phyloP scores from a whole-genome alignment of 2,329 filamentous ascomycete genomes.

The Escovopsis sp. region DNA sequence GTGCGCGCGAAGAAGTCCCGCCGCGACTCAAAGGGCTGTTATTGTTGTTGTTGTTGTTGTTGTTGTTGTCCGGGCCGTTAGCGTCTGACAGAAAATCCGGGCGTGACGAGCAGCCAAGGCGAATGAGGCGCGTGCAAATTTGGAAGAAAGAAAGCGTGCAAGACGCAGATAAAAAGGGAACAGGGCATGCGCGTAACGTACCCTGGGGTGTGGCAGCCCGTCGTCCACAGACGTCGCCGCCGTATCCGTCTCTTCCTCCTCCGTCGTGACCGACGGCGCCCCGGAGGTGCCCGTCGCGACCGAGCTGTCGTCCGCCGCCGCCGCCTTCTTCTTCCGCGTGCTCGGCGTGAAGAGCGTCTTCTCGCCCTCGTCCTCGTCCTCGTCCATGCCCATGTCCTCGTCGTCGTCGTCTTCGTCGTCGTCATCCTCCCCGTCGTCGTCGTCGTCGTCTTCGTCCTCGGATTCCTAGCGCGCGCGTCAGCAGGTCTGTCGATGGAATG shows the following conservation, averaged over 20 bases:
- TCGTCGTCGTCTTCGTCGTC: constrained; percentile 40
- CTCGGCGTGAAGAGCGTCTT: constrained; percentile 34
- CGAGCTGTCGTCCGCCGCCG: constrained; percentile 24
- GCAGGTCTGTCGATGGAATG: no score
- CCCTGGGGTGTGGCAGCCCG: constrained; percentile 54
- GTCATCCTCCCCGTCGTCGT: constrained; percentile 46
- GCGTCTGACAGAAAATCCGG: no score
- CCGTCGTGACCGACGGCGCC: constrained; percentile 16
- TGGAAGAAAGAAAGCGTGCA: background rate
- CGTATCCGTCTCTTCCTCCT: constrained; percentile 34
- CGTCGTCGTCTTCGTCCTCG: constrained; percentile 44
- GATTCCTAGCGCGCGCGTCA: constrained; percentile 29
- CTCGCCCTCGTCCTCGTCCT: constrained; percentile 34
- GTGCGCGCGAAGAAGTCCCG: constrained; percentile 88
- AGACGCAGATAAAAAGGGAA: background rate
- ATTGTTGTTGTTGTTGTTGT: background rate
- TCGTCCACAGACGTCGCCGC: constrained; percentile 48
- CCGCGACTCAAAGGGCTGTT: constrained; percentile 71
- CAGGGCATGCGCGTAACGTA: constrained; percentile 16
- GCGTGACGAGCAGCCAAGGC: no score
- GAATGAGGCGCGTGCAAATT: background rate
- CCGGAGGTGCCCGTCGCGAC: constrained; percentile 10
- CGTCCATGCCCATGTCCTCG: constrained; percentile 20
- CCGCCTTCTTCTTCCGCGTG: constrained; percentile 41
- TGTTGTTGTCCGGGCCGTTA: no score